Conservation (phyloP, 768 basidiomycete species). For the Crassisporium funariophilum region DNA sequence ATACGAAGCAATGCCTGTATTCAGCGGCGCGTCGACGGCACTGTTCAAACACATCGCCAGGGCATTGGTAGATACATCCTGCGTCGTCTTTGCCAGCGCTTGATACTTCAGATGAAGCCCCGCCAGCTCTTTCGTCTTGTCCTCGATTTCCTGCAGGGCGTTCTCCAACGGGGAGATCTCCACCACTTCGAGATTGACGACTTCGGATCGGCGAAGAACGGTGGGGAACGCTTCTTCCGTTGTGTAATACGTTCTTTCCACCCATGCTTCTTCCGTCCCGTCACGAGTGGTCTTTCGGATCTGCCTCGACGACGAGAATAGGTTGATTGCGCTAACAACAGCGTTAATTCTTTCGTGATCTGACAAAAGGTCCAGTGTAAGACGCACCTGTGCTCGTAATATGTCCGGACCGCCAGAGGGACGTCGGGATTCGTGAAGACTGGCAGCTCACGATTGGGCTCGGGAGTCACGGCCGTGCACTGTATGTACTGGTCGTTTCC, state of each 20-base stretch:
- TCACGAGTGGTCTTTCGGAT: constrained; percentile 64
- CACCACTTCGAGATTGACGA: constrained; percentile 65
- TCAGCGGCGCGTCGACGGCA: constrained; percentile 80
- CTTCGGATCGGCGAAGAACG: constrained; percentile 86
- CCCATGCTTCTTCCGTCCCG: constrained; percentile 76
- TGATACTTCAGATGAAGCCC: constrained; percentile 71
- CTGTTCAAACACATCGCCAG: constrained; percentile 86
- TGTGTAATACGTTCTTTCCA: constrained; percentile 85
- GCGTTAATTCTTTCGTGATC: neutral
- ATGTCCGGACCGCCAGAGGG: constrained; percentile 73
- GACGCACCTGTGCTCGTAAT: constrained; percentile 82
- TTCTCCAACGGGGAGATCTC: constrained; percentile 87
- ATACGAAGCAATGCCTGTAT: constrained; percentile 78
- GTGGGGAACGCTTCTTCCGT: constrained; percentile 92
- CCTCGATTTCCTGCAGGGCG: constrained; percentile 79
- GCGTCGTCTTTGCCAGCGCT: constrained; percentile 74
- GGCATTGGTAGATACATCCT: constrained; percentile 74
- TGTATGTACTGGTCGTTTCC: constrained; percentile 86
- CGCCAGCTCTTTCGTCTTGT: constrained; percentile 76
- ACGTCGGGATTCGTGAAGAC: constrained; percentile 89
- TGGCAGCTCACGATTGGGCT: constrained; percentile 74
- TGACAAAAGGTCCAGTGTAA: neutral
- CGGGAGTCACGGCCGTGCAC: constrained; percentile 82
- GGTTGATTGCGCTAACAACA: constrained; percentile 66
- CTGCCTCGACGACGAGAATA: constrained; percentile 78